Base-by-base conservation (phyloP, 805 yeast genomes). In the Metschnikowia amazonensis region DNA sequence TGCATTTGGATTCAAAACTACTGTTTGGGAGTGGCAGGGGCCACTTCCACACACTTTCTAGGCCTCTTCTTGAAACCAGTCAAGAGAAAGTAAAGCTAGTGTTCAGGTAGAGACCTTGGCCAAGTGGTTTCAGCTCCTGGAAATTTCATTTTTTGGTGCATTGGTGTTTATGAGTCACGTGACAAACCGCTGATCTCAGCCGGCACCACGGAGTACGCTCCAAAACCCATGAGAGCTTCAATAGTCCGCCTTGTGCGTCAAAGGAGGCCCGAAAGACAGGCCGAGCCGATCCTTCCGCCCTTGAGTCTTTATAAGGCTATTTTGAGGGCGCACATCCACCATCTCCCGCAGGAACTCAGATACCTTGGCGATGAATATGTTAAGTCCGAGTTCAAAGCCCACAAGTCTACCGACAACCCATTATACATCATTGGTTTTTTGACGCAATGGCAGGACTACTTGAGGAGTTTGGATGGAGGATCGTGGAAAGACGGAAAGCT, bases 361-460 rank as follows among this genome's bases (percentile, higher is more conserved):
- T 76, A 81, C 43, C 72, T 94, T 18, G 99, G 99, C 3, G 97
- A 94, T 64, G 75, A 80, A 53, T 94, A 94, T 62, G 96, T 92
- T 42, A 86, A 82, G 60, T 79, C 83, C 29, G 99, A 94, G 67
- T 94, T 94, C 71, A 81, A 82, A 57, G 84, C 90, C 5, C 99
- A 94, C 66, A 78, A 81, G 48, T 65, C 71, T 39, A 77, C 84
- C 5, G 96, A 89, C 53, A 89, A 94, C 63, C 98, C 99, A 3
- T 73, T 89, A 20, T 95, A 92, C 60, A 89, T 94, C 28, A 89
- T 94, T 9, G 99, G 97, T 9, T 94, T 94, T 57, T 72, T 94
- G 50, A 81, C 95, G 1, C 84, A 88, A 49, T 94, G 99, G 99
- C 99, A 94, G 64, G 92, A 84, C 50, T 86, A 86, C 57, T 71